Evolutionary conservation across 2,329 filamentous ascomycete species (phyloP).

Genomic region (Didymella glomerata): DNA sequence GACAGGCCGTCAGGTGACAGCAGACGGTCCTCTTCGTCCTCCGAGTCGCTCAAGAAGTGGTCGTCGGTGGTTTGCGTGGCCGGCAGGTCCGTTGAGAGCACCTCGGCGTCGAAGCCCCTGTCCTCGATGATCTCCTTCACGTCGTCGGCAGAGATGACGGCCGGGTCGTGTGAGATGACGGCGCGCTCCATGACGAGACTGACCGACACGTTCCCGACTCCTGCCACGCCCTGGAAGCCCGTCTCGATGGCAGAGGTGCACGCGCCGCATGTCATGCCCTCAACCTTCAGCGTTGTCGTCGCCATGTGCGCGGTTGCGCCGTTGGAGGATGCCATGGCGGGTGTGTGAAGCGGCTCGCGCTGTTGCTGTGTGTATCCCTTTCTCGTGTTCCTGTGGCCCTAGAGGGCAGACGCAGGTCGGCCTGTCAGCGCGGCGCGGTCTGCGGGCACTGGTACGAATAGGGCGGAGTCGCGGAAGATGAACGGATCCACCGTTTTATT

Average conservation of each 20-base stretch:
- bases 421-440: slow-evolving; percentile 27
- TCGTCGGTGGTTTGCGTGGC: slow-evolving; percentile 54
- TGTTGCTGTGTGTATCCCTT: slow-evolving; percentile 13
- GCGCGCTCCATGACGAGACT: slow-evolving; percentile 95
- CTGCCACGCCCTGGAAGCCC: slow-evolving; percentile 82
- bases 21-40: slow-evolving; percentile 43
- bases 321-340: slow-evolving; percentile 22
- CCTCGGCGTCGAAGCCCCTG: slow-evolving; percentile 86
- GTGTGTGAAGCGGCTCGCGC: slow-evolving; percentile 25
- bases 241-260: slow-evolving; percentile 96
- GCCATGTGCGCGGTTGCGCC: slow-evolving; percentile 68
- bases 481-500: slow-evolving; percentile 19
- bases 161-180: slow-evolving; percentile 88
- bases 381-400: slow-evolving; percentile 9
- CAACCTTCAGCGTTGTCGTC: slow-evolving; percentile 88
- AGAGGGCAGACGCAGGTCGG: slow-evolving; percentile 22
- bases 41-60: slow-evolving; percentile 49
- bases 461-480: slow-evolving; percentile 21
- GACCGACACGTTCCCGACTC: slow-evolving; percentile 86
- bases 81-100: slow-evolving; percentile 82
- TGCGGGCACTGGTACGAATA: slow-evolving; percentile 22
- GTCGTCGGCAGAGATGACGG: slow-evolving; percentile 74
- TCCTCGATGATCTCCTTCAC: slow-evolving; percentile 90
- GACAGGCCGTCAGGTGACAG: slow-evolving; percentile 50
- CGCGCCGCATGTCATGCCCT: slow-evolving; percentile 87